Conservation (phyloP, 345 rosid species). For the Anacardium occidentale region DNA sequence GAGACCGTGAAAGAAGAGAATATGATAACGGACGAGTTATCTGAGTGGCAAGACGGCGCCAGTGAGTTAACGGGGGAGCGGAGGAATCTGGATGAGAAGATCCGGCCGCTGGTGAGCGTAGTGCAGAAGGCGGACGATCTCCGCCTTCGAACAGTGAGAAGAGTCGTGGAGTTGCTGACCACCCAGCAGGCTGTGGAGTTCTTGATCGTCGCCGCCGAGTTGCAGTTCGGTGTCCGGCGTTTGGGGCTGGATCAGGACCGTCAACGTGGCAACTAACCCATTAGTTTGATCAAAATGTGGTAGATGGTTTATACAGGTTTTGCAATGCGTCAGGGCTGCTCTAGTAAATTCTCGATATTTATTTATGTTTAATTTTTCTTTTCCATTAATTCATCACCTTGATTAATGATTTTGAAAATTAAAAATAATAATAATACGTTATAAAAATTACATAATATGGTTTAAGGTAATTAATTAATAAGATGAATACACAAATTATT, state of each 20-base stretch:
- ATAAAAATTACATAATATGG: no score
- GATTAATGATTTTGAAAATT: no score
- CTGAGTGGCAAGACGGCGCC: conserved; percentile 78
- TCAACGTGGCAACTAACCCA: background rate
- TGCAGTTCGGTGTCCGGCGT: conserved; percentile 60
- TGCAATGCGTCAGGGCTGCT: no score
- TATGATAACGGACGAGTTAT: conserved; percentile 57
- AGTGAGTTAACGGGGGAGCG: conserved; percentile 36
- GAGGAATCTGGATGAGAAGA: conserved; percentile 33
- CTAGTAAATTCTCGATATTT: background rate
- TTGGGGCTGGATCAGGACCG: conserved; percentile 64
- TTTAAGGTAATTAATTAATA: no score
- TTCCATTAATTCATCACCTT: no score
- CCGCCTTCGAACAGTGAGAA: conserved; percentile 50
- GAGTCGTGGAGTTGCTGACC: conserved; percentile 54
- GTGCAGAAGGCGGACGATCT: conserved; percentile 68
- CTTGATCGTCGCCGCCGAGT: conserved; percentile 65
- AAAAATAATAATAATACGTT: no score
- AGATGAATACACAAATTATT: no score
- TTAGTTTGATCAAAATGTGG: background rate
- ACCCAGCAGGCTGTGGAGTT: conserved; percentile 76
- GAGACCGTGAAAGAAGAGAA: conserved; percentile 89
- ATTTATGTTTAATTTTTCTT: background rate
- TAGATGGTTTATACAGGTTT: no score
- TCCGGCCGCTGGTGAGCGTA: conserved; percentile 41